Evolutionary conservation across 176 grass and related monocot species (phyloP).

Genomic region (sorghum (Sorghum bicolor)): DNA sequence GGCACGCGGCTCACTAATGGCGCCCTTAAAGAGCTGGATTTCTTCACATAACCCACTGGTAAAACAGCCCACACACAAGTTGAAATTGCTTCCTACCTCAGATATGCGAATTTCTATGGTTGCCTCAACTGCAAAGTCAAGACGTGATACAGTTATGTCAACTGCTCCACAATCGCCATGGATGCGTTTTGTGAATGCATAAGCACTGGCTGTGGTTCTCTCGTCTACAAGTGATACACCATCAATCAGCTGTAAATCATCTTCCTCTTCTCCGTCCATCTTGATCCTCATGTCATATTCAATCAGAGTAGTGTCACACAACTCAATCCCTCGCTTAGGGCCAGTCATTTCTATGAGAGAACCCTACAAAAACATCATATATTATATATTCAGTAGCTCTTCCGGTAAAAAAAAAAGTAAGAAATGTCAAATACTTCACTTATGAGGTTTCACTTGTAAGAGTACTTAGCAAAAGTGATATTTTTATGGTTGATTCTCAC

Average conservation of each 20-base stretch:
- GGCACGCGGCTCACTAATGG: not conserved
- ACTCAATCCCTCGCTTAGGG: conserved; percentile 20
- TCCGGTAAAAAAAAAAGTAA: too few species aligned
- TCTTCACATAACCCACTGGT: not conserved
- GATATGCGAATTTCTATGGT: not conserved
- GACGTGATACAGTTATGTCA: not conserved
- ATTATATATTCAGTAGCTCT: too few species aligned
- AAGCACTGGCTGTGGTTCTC: accelerated
- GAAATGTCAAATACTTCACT: too few species aligned
- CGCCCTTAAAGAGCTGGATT: conserved; percentile 9
- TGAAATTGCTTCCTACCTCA: not conserved
- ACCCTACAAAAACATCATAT: not conserved
- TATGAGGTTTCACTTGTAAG: too few species aligned
- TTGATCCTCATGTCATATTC: conserved; percentile 29
- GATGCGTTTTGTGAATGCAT: not conserved
- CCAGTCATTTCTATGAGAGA: conserved; percentile 13
- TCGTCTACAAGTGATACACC: not conserved
- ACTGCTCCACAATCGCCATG: not conserved
- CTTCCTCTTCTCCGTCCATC: not conserved
- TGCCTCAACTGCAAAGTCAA: not conserved
- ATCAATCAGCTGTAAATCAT: conserved; percentile 26
- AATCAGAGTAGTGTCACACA: not conserved
- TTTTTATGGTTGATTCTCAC: too few species aligned
- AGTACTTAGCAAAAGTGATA: too few species aligned
- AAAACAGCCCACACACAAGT: not conserved